Conservation (phyloP, 2,329 filamentous ascomycete species). For the Sodiomyces alkalinus region DNA sequence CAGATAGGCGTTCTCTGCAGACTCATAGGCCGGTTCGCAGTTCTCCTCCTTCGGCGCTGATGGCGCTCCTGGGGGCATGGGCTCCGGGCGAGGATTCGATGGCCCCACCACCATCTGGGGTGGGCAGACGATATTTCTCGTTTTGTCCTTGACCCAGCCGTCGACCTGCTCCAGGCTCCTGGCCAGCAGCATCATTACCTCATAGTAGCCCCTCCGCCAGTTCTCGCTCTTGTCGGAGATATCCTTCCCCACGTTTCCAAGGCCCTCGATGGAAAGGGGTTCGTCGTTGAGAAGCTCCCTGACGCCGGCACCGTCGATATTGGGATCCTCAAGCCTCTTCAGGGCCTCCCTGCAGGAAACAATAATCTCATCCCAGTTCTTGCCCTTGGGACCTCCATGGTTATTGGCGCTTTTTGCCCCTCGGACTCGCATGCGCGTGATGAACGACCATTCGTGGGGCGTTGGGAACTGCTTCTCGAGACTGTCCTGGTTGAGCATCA, state of each 20-base stretch:
- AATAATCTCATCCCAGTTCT: constrained; percentile 56
- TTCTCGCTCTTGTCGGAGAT: constrained; percentile 61
- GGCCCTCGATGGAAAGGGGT: constrained; percentile 34
- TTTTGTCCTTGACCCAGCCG: constrained; percentile 59
- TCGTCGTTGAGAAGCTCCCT: constrained; percentile 36
- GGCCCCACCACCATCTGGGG: constrained; percentile 63
- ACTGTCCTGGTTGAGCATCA: constrained; percentile 56
- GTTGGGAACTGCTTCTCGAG: constrained; percentile 66
- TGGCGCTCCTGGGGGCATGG: constrained; percentile 48
- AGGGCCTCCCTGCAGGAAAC: constrained; percentile 45
- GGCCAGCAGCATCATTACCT: constrained; percentile 64
- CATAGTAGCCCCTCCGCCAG: constrained; percentile 77
- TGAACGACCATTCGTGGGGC: constrained; percentile 65
- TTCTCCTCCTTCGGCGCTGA: constrained; percentile 59
- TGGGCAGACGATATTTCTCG: constrained; percentile 51
- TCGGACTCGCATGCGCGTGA: constrained; percentile 53
- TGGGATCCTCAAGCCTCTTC: constrained; percentile 51
- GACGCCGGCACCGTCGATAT: constrained; percentile 53
- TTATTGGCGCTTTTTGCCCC: constrained; percentile 45
- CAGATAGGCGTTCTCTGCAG: constrained; percentile 66
- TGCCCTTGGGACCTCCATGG: constrained; percentile 32
- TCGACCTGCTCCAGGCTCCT: constrained; percentile 69
- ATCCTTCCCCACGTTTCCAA: constrained; percentile 45
- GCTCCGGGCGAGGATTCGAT: constrained; percentile 66
- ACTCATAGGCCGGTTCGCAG: constrained; percentile 51